Conservation (phyloP, 768 basidiomycete genomes). For the Pleurotus citrinopileatus region DNA sequence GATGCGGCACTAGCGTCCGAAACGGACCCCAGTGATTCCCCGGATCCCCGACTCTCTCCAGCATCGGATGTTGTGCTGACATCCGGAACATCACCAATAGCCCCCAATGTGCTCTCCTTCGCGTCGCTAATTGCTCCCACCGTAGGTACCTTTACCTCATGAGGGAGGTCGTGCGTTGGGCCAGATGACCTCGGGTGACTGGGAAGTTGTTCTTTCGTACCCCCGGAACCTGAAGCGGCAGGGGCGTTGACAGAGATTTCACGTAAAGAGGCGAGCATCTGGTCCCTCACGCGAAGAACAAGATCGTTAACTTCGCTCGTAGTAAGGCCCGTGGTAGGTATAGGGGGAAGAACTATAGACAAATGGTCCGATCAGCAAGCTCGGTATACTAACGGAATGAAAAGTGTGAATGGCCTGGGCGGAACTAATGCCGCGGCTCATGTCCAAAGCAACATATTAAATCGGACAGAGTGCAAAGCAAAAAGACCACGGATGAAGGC, state of each 20-base stretch:
- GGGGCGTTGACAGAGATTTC: slow-evolving; percentile 68
- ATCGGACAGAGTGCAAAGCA: not conserved
- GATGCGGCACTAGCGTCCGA: slow-evolving; percentile 20
- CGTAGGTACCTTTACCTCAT: not conserved
- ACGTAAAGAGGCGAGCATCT: slow-evolving; percentile 76
- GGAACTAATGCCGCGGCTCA: not conserved
- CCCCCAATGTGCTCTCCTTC: slow-evolving; percentile 1
- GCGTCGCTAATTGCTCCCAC: not conserved
- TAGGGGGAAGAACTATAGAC: slow-evolving; percentile 81
- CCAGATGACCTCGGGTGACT: slow-evolving; percentile 13
- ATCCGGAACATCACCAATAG: slow-evolving; percentile 7
- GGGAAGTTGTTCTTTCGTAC: not conserved
- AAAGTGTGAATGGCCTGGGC: not conserved
- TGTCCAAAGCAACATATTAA: slow-evolving; percentile 8
- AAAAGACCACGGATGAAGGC: not conserved
- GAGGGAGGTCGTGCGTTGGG: not conserved
- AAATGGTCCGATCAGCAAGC: slow-evolving; percentile 2
- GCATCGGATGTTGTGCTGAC: not conserved
- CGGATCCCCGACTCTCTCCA: slow-evolving; percentile 18
- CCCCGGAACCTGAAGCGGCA: slow-evolving; percentile 17
- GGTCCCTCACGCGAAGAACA: slow-evolving; percentile 59
- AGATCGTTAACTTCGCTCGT: slow-evolving; percentile 69
- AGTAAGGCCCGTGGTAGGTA: slow-evolving; percentile 71
- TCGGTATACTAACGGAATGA: not conserved
- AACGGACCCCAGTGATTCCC: slow-evolving; percentile 32